A percentile compares a stretch with the other conserved stretches of the same genome.
Evolutionary conservation across 768 basidiomycete species (phyloP).

Genomic region (Postia placenta): DNA sequence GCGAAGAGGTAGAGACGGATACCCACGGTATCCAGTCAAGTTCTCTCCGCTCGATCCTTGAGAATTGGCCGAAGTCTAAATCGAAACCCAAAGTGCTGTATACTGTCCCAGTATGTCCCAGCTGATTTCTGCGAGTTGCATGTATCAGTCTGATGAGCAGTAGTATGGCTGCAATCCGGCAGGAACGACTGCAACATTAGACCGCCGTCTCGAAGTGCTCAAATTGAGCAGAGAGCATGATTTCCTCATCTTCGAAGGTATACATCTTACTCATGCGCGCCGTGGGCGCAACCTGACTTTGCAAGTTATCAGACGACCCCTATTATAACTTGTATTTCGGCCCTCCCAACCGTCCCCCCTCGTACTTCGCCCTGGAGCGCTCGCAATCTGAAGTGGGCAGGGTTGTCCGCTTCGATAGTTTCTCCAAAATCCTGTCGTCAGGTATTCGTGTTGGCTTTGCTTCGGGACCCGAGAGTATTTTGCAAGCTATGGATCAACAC

Average conservation of each 20-base stretch:
- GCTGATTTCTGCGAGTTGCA: not conserved
- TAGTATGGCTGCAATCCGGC: slow-evolving; percentile 87
- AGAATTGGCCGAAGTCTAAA: slow-evolving; percentile 68
- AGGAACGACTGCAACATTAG: slow-evolving; percentile 67
- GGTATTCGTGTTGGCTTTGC: slow-evolving; percentile 81
- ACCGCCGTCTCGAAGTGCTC: slow-evolving; percentile 68
- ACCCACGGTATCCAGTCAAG: slow-evolving; percentile 57
- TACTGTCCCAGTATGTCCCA: slow-evolving; percentile 56
- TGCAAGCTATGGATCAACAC: slow-evolving; percentile 65
- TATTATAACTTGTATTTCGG: slow-evolving; percentile 79
- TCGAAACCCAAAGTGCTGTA: slow-evolving; percentile 75
- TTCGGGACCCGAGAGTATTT: slow-evolving; percentile 63
- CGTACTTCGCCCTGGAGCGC: slow-evolving; percentile 78
- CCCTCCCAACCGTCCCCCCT: slow-evolving; percentile 51
- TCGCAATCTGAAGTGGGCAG: slow-evolving; percentile 63
- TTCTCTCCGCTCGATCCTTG: slow-evolving; percentile 57
- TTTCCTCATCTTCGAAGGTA: slow-evolving; percentile 83
- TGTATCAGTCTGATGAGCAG: not conserved
- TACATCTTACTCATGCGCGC: not conserved
- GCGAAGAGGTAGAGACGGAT: slow-evolving; percentile 73
- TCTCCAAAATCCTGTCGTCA: slow-evolving; percentile 76
- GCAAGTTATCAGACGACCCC: slow-evolving; percentile 56
- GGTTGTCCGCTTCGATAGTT: slow-evolving; percentile 84
- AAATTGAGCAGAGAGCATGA: slow-evolving; percentile 65
- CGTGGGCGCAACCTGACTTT: not conserved